phyloP scores from a whole-genome alignment of 1,284 basidiomycete genomes.

The Heterobasidion occidentale region DNA sequence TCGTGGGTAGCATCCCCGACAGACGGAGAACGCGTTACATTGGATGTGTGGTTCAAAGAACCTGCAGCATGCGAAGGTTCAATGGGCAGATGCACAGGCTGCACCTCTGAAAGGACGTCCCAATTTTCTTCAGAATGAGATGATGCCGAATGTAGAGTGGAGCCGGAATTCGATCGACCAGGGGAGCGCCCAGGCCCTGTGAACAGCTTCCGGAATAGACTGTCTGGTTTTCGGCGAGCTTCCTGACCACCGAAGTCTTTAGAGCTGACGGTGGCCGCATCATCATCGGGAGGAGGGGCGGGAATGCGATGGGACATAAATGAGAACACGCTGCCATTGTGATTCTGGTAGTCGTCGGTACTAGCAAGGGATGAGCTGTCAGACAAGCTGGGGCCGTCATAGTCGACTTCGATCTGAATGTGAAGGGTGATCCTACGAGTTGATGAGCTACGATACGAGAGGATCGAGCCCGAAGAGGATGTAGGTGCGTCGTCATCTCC shows the following conservation, averaged over 20 bases:
- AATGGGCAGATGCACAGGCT: neutral
- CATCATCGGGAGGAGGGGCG: conserved; percentile 45
- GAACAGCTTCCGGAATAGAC: conserved; percentile 9
- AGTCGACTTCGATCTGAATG: conserved; percentile 74
- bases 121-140: neutral
- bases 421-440: conserved; percentile 63
- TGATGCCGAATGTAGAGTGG: neutral
- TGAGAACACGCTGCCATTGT: conserved; percentile 52
- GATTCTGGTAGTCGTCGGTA: conserved; percentile 59
- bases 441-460: conserved; percentile 63
- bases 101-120: neutral
- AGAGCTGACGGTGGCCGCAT: conserved; percentile 66
- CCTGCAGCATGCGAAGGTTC: neutral
- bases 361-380: conserved; percentile 78
- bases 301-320: conserved; percentile 35
- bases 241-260: conserved; percentile 36
- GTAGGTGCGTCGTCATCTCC: conserved; percentile 71
- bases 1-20: conserved; percentile 29
- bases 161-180: neutral
- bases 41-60: neutral
- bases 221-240: conserved; percentile 1
- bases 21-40: conserved; percentile 1
- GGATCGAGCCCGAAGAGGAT: conserved; percentile 65
- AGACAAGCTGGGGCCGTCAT: conserved; percentile 85
- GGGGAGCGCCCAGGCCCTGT: conserved; percentile 3